These are phyloP conservation scores for Pseudocercospora macadamiae DNA, from an alignment of 2,329 filamentous ascomycete genomes.

Conservation along the genomic window DNA sequence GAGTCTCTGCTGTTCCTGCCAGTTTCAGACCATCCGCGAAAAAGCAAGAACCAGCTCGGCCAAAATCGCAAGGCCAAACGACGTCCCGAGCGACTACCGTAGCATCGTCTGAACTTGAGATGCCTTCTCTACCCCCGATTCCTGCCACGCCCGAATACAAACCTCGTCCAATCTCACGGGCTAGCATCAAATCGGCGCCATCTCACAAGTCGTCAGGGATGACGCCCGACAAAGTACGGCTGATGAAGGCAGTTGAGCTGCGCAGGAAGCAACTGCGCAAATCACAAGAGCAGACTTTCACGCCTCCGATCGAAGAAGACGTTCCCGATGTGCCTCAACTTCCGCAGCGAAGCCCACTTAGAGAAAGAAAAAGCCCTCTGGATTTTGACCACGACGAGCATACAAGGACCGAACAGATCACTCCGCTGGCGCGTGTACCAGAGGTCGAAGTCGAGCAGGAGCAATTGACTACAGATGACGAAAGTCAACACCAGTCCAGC, in stretches of 20 bases:
- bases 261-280: conserved; percentile 74
- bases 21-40: conserved; percentile 30
- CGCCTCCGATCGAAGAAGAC: conserved; percentile 19
- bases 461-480: conserved; percentile 22
- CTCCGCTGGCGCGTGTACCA: conserved; percentile 16
- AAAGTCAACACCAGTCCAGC: conserved; percentile 36
- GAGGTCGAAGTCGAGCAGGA: conserved; percentile 13
- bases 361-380: background rate
- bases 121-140: conserved; percentile 38
- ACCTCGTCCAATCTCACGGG: conserved; percentile 39
- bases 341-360: conserved; percentile 8
- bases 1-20: conserved; percentile 49
- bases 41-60: conserved; percentile 37
- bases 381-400: background rate
- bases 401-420: background rate
- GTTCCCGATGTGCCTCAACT: conserved; percentile 25
- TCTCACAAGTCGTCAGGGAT: conserved; percentile 52
- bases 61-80: conserved; percentile 39
- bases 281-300: conserved; percentile 27
- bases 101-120: conserved; percentile 8
- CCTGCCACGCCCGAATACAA: conserved; percentile 38
- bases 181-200: conserved; percentile 48
- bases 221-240: conserved; percentile 83
- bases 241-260: conserved; percentile 93
- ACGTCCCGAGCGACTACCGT: conserved; percentile 15